Evolutionary conservation across 208 protist species (phyloP), one percentile per base, ranked within the genome.

Genomic region (Leishmania turanica): DNA sequence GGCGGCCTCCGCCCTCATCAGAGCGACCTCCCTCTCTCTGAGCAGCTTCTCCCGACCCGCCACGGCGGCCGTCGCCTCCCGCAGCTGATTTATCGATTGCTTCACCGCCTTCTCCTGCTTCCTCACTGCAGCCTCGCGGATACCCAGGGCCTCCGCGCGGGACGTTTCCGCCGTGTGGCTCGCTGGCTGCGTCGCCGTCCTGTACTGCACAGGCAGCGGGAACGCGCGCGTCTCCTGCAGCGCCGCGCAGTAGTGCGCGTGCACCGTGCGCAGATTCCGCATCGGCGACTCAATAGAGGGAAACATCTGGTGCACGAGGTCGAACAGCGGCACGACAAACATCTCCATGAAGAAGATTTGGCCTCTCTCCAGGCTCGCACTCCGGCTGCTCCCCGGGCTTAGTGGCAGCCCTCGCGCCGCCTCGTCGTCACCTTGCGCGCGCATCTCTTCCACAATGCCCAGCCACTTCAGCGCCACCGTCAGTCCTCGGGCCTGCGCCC

Each of bases 391-490:
- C 47, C 90, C 90, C 0, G 89, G 84, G 24, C 85, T 89, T 19
- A 92, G 86, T 0, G 91, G 84, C 27, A 97, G 71, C 1, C 88
- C 87, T 45, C 81, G 80, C 7, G 72, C 82, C 15, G 51, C 69
- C 79, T 97, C 93, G n/a, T 95, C 89, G 54, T 92, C 91, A 40
- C 91, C 92, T 73, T 98, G 93, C 78, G 85, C 73, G 51, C 85
- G 84, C 89, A 95, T 92, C 87, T 98, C 95, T 37, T 95, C 91
- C 54, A 95, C 74, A 9, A 97, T 83, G n/a, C 87, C 87, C 9
- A 91, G 82, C 93, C 95, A 98, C 73, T 93, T 92, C 56, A 76
- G 69, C 17, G 92, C 88, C 56, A 98, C 87, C 5, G 42, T 56
- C 53, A 94, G 47, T 15, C 92, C 90, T 53, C 92, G 92, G 1